A percentile compares a stretch with the other conserved stretches of the same genome.
These are phyloP conservation scores for Corrigiola litoralis DNA, from an alignment of 179 eudicot genomes.

Conservation along the genomic window DNA sequence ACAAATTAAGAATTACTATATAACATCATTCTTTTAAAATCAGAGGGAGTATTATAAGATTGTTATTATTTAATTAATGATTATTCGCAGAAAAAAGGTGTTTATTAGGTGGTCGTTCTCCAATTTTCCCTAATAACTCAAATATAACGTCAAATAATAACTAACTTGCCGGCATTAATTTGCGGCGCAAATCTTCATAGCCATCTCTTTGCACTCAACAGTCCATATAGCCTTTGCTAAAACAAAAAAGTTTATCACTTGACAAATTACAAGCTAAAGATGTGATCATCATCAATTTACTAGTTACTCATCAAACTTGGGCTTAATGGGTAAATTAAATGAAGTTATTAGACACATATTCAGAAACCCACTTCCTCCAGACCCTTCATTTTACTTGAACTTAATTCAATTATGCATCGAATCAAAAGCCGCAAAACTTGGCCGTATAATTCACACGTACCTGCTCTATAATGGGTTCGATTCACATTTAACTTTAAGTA, in stretches of 20 bases:
- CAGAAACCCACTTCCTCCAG: conserved; percentile 17
- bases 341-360: conserved; percentile 14
- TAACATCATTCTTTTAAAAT: no score
- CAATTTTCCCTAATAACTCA: no score
- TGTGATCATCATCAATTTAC: background rate
- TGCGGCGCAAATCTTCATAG: no score
- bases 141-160: no score
- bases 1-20: no score
- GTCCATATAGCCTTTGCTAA: no score
- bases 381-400: conserved; percentile 33
- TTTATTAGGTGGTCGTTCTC: no score
- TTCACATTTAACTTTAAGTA: conserved; percentile 27
- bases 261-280: background rate
- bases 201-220: no score
- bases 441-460: conserved; percentile 39
- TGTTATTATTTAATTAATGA: no score
- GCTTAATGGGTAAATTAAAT: conserved; percentile 17
- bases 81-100: no score
- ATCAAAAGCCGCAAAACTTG: conserved; percentile 24
- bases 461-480: conserved; percentile 35
- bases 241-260: background rate
- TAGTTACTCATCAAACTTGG: background rate
- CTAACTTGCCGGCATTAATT: no score
- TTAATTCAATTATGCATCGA: conserved; percentile 40
- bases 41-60: no score